Conservation (phyloP, 176 grass and related monocot species). For the Oryza nivara region DNA sequence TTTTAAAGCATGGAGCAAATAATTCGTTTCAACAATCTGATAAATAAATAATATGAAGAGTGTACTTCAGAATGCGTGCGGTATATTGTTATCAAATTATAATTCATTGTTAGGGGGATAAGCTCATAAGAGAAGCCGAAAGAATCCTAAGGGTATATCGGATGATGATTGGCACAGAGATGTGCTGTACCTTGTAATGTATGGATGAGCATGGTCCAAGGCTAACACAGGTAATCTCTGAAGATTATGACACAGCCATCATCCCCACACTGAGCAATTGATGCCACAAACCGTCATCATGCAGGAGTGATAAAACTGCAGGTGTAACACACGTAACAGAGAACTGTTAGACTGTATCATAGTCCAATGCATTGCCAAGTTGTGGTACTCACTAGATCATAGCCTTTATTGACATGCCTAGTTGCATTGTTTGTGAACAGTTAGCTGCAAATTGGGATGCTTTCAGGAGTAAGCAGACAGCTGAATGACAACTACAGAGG, state of each 20-base stretch:
- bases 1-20: no score
- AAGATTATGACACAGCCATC: conserved; percentile 23
- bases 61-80: conserved; percentile 25
- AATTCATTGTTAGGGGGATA: not conserved
- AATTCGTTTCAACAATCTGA: no score
- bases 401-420: conserved; percentile 1
- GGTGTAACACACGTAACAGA: conserved; percentile 24
- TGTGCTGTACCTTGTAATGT: not conserved
- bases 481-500: conserved; percentile 39
- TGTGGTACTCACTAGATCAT: not conserved
- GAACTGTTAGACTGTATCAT: conserved; percentile 16
- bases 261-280: conserved; percentile 1
- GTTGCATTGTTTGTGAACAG: conserved; percentile 32
- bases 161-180: conserved; percentile 3
- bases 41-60: not conserved
- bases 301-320: conserved; percentile 28
- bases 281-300: conserved; percentile 1
- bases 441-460: not conserved
- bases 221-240: conserved; percentile 7
- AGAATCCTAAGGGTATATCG: not conserved
- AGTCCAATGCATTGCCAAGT: conserved; percentile 4
- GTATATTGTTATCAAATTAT: not conserved
- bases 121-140: not conserved
- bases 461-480: conserved; percentile 40
- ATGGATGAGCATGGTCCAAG: conserved; percentile 1